Percentiles rank a stretch among this genome's conserved stretches.
Conservation (phyloP, 306 rosid genomes). For the Corylus heterophylla region DNA sequence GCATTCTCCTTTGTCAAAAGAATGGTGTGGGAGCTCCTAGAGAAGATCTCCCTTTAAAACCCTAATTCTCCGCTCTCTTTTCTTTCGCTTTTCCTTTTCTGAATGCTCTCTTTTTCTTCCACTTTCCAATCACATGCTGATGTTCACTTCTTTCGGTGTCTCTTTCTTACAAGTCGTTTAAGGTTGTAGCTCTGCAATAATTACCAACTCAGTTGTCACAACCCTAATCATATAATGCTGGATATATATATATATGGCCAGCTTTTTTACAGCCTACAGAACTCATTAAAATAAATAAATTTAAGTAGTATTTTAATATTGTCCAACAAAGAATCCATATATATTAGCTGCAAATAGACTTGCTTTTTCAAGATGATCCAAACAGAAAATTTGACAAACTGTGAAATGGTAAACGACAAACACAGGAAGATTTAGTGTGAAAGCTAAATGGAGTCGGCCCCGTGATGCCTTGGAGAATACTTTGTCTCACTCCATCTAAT, state of each 20-base stretch:
- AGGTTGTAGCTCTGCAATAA: background rate
- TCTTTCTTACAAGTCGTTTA: background rate
- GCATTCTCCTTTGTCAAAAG: constrained; percentile 19
- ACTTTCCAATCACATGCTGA: background rate
- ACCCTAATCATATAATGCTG: background rate
- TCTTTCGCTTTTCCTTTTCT: constrained; percentile 17
- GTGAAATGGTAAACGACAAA: background rate
- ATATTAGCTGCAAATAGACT: background rate
- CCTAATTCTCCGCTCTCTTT: background rate
- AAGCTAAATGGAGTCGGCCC: constrained; percentile 7
- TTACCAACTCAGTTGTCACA: background rate
- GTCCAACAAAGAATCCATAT: too few relatives aligned
- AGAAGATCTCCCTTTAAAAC: constrained; percentile 11
- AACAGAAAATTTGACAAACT: background rate
- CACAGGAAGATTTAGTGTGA: background rate
- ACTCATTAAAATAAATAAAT: too few relatives aligned
- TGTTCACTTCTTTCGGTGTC: background rate
- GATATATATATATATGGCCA: background rate
- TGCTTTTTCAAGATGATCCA: background rate
- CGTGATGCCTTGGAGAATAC: constrained; percentile 7
- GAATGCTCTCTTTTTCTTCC: constrained; percentile 9
- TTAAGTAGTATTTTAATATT: too few relatives aligned
- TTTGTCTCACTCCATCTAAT: background rate
- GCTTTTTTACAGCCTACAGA: too few relatives aligned
- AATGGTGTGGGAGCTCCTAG: constrained; percentile 13